phyloP scores from a whole-genome alignment of 202 grass and related monocot genomes.

The Panicum hallii region DNA sequence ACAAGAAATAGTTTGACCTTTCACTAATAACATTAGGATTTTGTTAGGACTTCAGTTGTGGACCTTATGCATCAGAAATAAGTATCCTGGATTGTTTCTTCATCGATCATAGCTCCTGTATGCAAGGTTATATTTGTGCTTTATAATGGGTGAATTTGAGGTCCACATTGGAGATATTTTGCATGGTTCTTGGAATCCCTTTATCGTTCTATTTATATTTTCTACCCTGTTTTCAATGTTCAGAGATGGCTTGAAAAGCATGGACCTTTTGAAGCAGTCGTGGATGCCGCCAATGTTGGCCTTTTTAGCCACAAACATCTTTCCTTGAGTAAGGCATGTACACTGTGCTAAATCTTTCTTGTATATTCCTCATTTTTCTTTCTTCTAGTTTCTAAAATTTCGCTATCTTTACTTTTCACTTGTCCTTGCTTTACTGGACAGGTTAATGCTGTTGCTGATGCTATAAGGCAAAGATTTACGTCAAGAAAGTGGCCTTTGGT shows the following conservation, averaged over 20 bases:
- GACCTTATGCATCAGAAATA: slow-evolving; percentile 1
- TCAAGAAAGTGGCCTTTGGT: slow-evolving; percentile 65
- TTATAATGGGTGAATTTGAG: slow-evolving; percentile 11
- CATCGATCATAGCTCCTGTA: slow-evolving; percentile 1
- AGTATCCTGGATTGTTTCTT: not conserved
- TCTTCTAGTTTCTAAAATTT: not conserved
- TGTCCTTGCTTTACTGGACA: slow-evolving; percentile 29
- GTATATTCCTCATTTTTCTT: slow-evolving; percentile 7
- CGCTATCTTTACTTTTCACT: not conserved
- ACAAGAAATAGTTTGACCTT: slow-evolving; percentile 5
- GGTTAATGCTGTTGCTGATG: slow-evolving; percentile 70
- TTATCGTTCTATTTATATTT: slow-evolving; percentile 32
- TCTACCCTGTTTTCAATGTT: slow-evolving; percentile 11
- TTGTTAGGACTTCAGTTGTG: not conserved
- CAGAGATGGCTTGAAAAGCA: slow-evolving; percentile 75
- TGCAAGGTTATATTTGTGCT: slow-evolving; percentile 17
- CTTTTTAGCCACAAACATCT: slow-evolving; percentile 63
- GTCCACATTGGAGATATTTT: not conserved
- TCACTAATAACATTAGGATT: not conserved
- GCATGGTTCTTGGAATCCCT: not conserved
- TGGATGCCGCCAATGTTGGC: slow-evolving; percentile 75
- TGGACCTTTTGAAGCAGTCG: slow-evolving; percentile 69
- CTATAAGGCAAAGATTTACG: slow-evolving; percentile 48
- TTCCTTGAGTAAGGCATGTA: slow-evolving; percentile 64
- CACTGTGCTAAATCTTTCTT: slow-evolving; percentile 42